Conservation (phyloP, 768 basidiomycete species). For the Amanita pallidorosea region DNA sequence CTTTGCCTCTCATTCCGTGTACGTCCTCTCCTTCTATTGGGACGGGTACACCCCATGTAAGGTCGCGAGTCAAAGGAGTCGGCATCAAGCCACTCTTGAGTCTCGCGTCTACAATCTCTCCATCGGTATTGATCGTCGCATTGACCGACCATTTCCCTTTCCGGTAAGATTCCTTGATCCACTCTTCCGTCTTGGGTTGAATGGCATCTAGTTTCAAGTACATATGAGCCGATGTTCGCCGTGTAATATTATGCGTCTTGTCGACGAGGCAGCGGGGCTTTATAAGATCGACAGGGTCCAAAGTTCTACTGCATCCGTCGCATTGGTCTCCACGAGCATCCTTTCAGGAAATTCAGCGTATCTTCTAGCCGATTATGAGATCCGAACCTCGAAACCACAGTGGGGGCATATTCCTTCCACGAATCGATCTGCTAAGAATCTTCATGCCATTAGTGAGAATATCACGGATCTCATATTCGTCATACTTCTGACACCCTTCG, state of each 20-base stretch:
- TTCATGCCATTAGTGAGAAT: slow-evolving; percentile 14
- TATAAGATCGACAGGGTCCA: slow-evolving; percentile 88
- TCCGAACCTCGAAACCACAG: slow-evolving; percentile 70
- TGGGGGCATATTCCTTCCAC: slow-evolving; percentile 98
- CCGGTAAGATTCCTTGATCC: slow-evolving; percentile 73
- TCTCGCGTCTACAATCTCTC: slow-evolving; percentile 82
- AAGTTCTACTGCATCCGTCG: slow-evolving; percentile 84
- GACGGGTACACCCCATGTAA: slow-evolving; percentile 94
- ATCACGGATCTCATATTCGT: not conserved
- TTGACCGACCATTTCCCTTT: slow-evolving; percentile 91
- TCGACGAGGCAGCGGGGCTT: slow-evolving; percentile 91
- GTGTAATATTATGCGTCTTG: slow-evolving; percentile 66
- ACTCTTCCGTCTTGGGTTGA: slow-evolving; percentile 76
- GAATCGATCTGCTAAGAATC: slow-evolving; percentile 94
- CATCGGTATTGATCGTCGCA: slow-evolving; percentile 80
- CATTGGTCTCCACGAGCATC: slow-evolving; percentile 99
- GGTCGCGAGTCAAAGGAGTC: slow-evolving; percentile 86
- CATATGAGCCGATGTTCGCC: slow-evolving; percentile 79
- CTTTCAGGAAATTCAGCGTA: slow-evolving; percentile 21
- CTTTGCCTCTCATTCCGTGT: slow-evolving; percentile 85
- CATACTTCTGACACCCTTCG: slow-evolving; percentile 78
- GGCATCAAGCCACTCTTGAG: slow-evolving; percentile 78
- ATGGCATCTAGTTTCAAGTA: slow-evolving; percentile 80
- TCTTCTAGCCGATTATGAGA: not conserved
- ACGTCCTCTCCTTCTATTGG: slow-evolving; percentile 70